phyloP scores from a whole-genome alignment of 2,329 filamentous ascomycete genomes.

The Grosmannia huntii region DNA sequence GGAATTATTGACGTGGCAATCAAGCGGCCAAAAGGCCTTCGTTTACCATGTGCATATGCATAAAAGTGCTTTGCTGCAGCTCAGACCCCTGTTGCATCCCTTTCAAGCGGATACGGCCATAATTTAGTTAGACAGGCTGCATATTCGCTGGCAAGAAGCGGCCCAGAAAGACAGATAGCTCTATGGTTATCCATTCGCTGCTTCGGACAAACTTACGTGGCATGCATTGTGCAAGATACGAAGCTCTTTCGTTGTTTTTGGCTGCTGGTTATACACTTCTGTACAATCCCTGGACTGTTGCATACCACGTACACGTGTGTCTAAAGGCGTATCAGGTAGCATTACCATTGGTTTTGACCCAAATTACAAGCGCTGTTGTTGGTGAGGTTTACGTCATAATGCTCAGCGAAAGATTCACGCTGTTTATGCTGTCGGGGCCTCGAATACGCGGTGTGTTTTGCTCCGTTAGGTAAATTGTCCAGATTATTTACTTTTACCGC shows the following conservation, averaged over 20 bases:
- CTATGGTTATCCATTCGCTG: background rate
- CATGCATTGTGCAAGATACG: background rate
- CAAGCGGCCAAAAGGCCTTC: background rate
- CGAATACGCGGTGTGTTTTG: too few species aligned
- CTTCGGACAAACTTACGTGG: background rate
- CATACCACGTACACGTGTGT: background rate
- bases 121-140: background rate
- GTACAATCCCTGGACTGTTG: background rate
- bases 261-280: background rate
- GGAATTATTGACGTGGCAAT: background rate
- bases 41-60: background rate
- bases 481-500: too few species aligned
- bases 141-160: background rate
- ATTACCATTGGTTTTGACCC: too few species aligned
- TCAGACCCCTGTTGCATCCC: background rate
- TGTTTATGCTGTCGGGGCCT: too few species aligned
- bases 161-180: background rate
- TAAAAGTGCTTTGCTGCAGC: background rate
- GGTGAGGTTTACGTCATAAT: too few species aligned
- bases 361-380: too few species aligned
- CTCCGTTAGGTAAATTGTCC: too few species aligned
- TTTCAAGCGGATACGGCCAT: background rate
- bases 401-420: too few species aligned
- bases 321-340: too few species aligned
- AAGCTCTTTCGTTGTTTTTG: background rate